Percentiles rank a stretch among this genome's conserved stretches.
Evolutionary conservation across 805 yeast genomes (phyloP).

Genomic region (Candida stauntonica): DNA sequence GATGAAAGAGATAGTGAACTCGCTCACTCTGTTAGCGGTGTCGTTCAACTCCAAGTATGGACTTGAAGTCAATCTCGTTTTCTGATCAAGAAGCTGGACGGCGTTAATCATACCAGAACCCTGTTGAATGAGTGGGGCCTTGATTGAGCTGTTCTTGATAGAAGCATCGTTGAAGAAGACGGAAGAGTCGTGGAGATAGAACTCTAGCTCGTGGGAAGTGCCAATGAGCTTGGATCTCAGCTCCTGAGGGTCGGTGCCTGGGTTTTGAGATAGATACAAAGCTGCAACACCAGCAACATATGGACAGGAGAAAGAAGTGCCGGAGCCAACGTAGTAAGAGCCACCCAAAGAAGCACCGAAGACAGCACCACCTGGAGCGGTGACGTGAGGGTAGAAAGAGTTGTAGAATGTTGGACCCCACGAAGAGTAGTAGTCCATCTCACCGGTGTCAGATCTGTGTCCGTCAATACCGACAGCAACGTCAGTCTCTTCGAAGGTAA

Average conservation of each 20-base stretch:
- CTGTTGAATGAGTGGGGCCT: conserved; percentile 14
- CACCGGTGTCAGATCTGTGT: conserved; percentile 9
- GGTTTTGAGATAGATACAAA: conserved; percentile 6
- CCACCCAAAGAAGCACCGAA: conserved; percentile 13
- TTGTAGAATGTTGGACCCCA: conserved; percentile 21
- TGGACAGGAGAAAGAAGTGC: conserved; percentile 18
- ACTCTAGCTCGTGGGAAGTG: conserved; percentile 4
- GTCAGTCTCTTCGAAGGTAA: conserved; percentile 1
- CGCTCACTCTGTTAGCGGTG: conserved; percentile 14
- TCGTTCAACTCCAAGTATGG: conserved; percentile 14
- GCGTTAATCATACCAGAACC: conserved; percentile 19
- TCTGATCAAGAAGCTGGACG: conserved; percentile 7
- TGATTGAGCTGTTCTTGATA: conserved; percentile 1
- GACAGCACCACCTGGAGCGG: conserved; percentile 21
- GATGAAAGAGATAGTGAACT: conserved; percentile 10
- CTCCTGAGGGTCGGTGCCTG: conserved; percentile 6
- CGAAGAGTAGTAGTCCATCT: conserved; percentile 12
- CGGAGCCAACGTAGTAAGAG: conserved; percentile 9
- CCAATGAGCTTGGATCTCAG: conserved; percentile 4
- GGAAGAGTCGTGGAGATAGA: not conserved
- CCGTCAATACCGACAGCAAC: conserved; percentile 1
- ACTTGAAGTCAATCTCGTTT: conserved; percentile 6
- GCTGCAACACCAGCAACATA: conserved; percentile 19
- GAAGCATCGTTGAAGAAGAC: conserved; percentile 4
- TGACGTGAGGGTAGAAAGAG: conserved; percentile 12